Evolutionary conservation across 2,329 filamentous ascomycete genomes (phyloP).

Genomic region (Peltaster fructicola): DNA sequence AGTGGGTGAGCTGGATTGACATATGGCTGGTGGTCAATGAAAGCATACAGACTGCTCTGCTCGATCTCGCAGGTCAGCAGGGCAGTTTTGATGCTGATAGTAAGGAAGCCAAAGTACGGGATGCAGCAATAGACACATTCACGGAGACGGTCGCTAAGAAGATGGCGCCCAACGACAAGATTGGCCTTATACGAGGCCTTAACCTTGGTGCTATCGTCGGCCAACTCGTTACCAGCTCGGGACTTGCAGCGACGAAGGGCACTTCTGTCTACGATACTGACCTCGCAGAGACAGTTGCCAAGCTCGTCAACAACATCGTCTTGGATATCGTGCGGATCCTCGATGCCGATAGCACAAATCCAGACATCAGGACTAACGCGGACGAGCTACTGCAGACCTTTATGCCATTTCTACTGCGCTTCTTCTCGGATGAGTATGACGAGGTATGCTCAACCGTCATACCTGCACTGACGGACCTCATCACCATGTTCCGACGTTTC

Average conservation of each 20-base stretch:
- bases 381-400: constrained; percentile 71
- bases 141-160: constrained; percentile 96
- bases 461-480: constrained; percentile 75
- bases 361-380: constrained; percentile 52
- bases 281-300: constrained; percentile 84
- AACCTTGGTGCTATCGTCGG: constrained; percentile 72
- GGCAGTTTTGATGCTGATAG: constrained; percentile 40
- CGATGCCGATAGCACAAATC: constrained; percentile 47
- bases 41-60: constrained; percentile 65
- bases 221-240: constrained; percentile 69
- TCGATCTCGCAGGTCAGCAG: constrained; percentile 67
- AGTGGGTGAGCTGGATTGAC: constrained; percentile 98
- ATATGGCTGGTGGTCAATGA: constrained; percentile 86
- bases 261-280: constrained; percentile 88
- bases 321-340: constrained; percentile 75
- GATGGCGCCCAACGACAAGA: constrained; percentile 87
- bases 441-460: constrained; percentile 95
- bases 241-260: constrained; percentile 58
- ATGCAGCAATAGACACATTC: constrained; percentile 84
- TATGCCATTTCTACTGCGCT: constrained; percentile 70
- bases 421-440: constrained; percentile 96
- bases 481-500: constrained; percentile 76
- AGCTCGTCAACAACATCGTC: constrained; percentile 80
- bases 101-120: constrained; percentile 54
- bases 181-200: constrained; percentile 80